These are phyloP conservation scores for Paraleonurus japonicus DNA, from an alignment of 257 asterid species.

Conservation along the genomic window DNA sequence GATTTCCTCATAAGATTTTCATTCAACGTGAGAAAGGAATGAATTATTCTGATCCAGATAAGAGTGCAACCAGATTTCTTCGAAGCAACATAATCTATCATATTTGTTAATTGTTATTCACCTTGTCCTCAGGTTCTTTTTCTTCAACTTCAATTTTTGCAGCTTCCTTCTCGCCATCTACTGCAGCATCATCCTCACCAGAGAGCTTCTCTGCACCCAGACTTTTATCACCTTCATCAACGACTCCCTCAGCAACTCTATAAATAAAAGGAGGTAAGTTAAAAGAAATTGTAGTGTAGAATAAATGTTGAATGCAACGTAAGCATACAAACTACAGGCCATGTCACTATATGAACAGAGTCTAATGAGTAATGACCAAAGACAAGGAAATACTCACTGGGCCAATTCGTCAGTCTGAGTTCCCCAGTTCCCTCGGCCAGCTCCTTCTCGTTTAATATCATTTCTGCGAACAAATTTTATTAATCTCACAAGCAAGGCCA, in stretches of 20 bases:
- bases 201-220: constrained; percentile 47
- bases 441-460: constrained; percentile 69
- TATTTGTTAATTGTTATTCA: constrained; percentile 12
- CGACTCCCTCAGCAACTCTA: constrained; percentile 58
- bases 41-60: neutral
- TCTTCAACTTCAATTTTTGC: constrained; percentile 53
- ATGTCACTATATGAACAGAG: neutral
- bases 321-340: neutral
- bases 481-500: neutral
- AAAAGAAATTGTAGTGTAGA: constrained; percentile 2
- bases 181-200: constrained; percentile 48
- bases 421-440: constrained; percentile 93
- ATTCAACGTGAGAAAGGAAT: neutral
- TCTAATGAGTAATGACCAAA: neutral
- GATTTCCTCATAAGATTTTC: neutral
- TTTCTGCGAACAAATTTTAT: constrained; percentile 35
- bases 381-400: constrained; percentile 53
- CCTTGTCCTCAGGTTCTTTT: constrained; percentile 78
- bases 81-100: neutral
- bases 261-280: neutral
- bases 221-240: constrained; percentile 57
- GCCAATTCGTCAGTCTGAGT: constrained; percentile 59
- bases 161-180: constrained; percentile 54
- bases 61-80: neutral
- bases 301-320: neutral